Percentiles rank a stretch among this genome's conserved stretches.
Conservation (phyloP, 768 basidiomycete genomes). For the Kondoa malvinella region DNA sequence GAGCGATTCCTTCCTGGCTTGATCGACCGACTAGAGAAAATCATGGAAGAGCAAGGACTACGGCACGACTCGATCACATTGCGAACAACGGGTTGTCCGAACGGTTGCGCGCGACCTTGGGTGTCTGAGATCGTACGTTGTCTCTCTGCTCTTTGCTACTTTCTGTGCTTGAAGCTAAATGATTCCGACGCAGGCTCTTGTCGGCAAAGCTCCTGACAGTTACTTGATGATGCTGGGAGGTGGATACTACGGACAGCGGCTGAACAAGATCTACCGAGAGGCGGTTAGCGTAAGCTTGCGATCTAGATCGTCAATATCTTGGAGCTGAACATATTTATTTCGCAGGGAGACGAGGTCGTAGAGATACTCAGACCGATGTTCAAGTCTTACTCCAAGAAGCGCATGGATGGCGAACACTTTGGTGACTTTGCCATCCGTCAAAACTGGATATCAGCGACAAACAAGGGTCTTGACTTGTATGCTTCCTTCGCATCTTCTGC, state of each 20-base stretch:
- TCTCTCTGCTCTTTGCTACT: background rate
- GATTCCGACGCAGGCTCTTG: constrained; percentile 33
- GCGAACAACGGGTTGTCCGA: constrained; percentile 87
- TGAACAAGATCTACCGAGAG: constrained; percentile 81
- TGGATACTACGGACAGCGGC: constrained; percentile 78
- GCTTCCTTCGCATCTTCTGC: too few relatives aligned
- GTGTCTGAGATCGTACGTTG: constrained; percentile 64
- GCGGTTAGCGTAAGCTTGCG: background rate
- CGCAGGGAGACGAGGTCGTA: constrained; percentile 35
- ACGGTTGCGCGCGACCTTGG: constrained; percentile 84
- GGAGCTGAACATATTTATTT: background rate
- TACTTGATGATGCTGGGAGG: constrained; percentile 94
- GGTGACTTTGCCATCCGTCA: constrained; percentile 80
- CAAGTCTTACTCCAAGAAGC: constrained; percentile 74
- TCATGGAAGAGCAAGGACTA: constrained; percentile 81
- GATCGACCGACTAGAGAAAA: constrained; percentile 82
- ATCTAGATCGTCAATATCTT: background rate
- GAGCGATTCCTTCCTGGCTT: constrained; percentile 82
- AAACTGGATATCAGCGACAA: constrained; percentile 1
- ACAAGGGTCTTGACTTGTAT: background rate
- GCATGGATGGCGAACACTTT: constrained; percentile 72
- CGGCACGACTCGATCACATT: constrained; percentile 90
- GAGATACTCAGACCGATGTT: constrained; percentile 83
- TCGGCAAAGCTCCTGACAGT: constrained; percentile 83
- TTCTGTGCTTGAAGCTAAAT: background rate